Conservation (phyloP, 169 alveolate genomes). For the Sarcocystis neurona region DNA sequence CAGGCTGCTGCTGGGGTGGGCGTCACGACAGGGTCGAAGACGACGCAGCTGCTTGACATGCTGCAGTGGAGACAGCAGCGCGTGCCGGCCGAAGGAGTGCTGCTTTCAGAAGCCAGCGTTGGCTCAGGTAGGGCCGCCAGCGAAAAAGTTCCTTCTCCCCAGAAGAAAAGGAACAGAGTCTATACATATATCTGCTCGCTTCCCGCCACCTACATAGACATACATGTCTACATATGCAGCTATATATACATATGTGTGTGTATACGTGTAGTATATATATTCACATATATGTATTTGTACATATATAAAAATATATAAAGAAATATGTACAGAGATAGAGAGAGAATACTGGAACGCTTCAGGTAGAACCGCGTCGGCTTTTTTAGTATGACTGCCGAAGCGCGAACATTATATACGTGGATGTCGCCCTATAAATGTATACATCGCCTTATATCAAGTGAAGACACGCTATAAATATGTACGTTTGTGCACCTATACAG, state of each 20-base stretch:
- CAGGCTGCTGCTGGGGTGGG: neutral
- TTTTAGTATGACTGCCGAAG: too few relatives aligned
- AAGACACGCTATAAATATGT: too few relatives aligned
- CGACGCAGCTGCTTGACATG: slow-evolving; percentile 80
- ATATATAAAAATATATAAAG: too few relatives aligned
- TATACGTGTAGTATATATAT: neutral
- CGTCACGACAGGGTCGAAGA: slow-evolving; percentile 79
- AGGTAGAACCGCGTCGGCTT: too few relatives aligned
- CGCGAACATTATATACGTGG: too few relatives aligned
- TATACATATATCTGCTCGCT: neutral
- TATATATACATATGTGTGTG: neutral
- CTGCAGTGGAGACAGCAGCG: slow-evolving; percentile 56
- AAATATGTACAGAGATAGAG: too few relatives aligned
- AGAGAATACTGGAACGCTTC: too few relatives aligned
- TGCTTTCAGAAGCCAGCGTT: neutral
- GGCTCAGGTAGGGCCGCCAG: neutral
- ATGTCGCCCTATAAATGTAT: too few relatives aligned
- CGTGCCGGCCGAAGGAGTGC: neutral
- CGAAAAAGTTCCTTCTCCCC: neutral
- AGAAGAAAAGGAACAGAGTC: neutral
- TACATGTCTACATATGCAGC: neutral
- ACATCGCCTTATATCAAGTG: too few relatives aligned
- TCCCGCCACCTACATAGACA: neutral
- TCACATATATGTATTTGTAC: neutral
- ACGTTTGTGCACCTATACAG: too few relatives aligned